These are phyloP conservation scores for Phytophthora pluvialis DNA, from an alignment of 352 stramenopile genomes.

Conservation along the genomic window DNA sequence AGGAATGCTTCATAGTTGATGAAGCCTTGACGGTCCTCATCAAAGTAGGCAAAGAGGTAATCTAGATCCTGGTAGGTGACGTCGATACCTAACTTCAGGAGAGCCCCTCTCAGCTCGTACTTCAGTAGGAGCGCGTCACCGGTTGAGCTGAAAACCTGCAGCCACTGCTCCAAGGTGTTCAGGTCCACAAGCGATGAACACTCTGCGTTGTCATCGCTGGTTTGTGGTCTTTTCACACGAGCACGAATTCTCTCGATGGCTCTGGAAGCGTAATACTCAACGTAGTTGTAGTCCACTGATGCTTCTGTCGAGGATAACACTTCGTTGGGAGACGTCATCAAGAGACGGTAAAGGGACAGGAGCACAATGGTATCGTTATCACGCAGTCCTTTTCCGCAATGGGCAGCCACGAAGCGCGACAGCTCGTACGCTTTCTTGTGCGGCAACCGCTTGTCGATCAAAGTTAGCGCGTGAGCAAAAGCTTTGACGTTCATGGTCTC, in stretches of 20 bases:
- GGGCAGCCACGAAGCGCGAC: constrained; percentile 27
- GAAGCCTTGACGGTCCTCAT: constrained; percentile 61
- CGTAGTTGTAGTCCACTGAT: constrained; percentile 14
- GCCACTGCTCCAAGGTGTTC: constrained; percentile 47
- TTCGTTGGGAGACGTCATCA: constrained; percentile 8
- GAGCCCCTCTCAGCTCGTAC: constrained; percentile 62
- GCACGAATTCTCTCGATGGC: constrained; percentile 37
- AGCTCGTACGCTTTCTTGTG: constrained; percentile 45
- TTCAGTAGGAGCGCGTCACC: constrained; percentile 58
- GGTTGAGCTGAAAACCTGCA: constrained; percentile 48
- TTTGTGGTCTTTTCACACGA: constrained; percentile 16
- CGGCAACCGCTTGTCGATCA: constrained; percentile 49
- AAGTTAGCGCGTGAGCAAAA: constrained; percentile 47
- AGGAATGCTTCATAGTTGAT: constrained; percentile 85
- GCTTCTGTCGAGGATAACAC: background rate
- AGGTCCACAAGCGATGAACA: constrained; percentile 26
- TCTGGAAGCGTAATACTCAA: constrained; percentile 20
- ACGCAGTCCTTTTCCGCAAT: constrained; percentile 12
- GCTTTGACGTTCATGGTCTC: constrained; percentile 66
- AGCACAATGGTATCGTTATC: constrained; percentile 41
- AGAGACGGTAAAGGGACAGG: constrained; percentile 16
- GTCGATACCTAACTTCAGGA: constrained; percentile 64
- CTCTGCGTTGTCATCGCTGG: constrained; percentile 2
- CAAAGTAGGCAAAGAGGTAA: constrained; percentile 74
- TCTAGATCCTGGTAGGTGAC: constrained; percentile 70